Evolutionary conservation across 1,284 basidiomycete species (phyloP).

Genomic region (Cerrena zonata): DNA sequence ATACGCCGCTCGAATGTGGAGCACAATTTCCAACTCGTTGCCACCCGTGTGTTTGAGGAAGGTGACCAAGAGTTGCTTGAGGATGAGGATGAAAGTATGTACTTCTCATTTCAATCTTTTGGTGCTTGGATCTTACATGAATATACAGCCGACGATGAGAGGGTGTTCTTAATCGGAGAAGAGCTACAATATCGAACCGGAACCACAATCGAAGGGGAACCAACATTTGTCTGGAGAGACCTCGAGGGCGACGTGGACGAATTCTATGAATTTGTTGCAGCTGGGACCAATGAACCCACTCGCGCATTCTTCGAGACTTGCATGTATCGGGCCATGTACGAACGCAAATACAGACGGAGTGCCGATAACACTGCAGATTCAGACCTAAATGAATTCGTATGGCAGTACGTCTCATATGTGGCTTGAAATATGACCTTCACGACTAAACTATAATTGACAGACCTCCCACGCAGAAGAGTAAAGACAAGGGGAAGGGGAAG

Average conservation of each 20-base stretch:
- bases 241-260: constrained; percentile 78
- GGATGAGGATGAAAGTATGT: constrained; percentile 80
- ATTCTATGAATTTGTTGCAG: constrained; percentile 75
- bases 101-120: background rate
- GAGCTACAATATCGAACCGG: constrained; percentile 79
- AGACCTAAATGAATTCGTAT: constrained; percentile 73
- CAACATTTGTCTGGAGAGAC: constrained; percentile 86
- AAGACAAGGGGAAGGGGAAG: constrained; percentile 5
- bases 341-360: constrained; percentile 75
- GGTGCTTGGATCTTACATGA: constrained; percentile 1
- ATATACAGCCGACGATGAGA: constrained; percentile 77
- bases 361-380: constrained; percentile 66
- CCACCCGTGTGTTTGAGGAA: constrained; percentile 91
- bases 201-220: constrained; percentile 67
- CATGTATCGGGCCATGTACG: constrained; percentile 91
- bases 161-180: constrained; percentile 85
- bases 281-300: constrained; percentile 78
- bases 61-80: constrained; percentile 91
- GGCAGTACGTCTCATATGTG: constrained; percentile 48
- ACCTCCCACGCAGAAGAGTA: constrained; percentile 29
- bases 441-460: constrained; percentile 21
- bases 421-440: background rate
- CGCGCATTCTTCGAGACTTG: constrained; percentile 87
- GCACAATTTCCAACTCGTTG: constrained; percentile 92
- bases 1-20: constrained; percentile 83